Evolutionary conservation across 345 rosid genomes (phyloP), one percentile per base, ranked within the genome.

Genomic region (Lepidium aucheri): DNA sequence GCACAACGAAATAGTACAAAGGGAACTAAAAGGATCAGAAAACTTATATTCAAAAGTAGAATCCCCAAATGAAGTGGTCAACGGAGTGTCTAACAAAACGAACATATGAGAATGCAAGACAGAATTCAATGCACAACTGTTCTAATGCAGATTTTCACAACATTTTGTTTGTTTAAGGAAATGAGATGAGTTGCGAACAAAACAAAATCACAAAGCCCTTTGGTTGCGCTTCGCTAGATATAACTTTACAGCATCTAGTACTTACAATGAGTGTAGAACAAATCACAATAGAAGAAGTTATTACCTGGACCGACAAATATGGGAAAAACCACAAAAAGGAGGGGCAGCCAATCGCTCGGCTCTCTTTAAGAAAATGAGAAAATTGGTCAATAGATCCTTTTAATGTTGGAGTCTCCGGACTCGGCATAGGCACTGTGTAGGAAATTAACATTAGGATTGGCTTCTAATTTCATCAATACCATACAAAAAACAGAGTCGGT

Each of bases 381-480:
- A 86, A 20, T 20, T 93, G 96, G 45, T 88, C 71, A 28, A 67
- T 52, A 46, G 76, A 88, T 39, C 85, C 81, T 86, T 72, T 85
- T 63, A 89, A 87, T 53, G 96, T 86, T 63, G 81, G 81, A 59
- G 81, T 87, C 63, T 90, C 87, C 46, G 90, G 94, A 38, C 88
- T 75, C 8, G 88, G 96, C 75, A 86, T 82, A 67, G 97, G 96
- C 92, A 90, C 98, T 89, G 63, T 63, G 63, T 63, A 32, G 78
- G 69, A 61, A 65, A 74, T 62, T 43, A 47, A 69, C 14, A 30
- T 22, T 39, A 24, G 8, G 30, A 38, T 61, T 50, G 39, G 64
- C 17, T 26, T 34, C 45, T 10, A 22, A 45, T 42, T 15, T 33
- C 34, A 61, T 40, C 33, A 62, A 62, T 33, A 43, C 38, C 50